phyloP scores from a whole-genome alignment of 208 protist species.

The Porcisia hertigi region DNA sequence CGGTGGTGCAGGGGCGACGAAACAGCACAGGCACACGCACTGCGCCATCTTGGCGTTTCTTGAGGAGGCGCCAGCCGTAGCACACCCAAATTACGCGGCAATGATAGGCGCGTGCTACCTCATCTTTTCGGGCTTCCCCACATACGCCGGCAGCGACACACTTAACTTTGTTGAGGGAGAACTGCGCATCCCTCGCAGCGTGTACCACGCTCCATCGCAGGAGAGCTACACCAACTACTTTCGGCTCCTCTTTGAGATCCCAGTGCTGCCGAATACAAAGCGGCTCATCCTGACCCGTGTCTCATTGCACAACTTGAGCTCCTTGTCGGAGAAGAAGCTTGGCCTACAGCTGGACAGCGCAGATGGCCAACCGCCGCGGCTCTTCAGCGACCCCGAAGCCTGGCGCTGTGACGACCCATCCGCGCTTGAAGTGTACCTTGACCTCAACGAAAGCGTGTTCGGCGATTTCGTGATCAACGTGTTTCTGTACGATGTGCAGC shows the following conservation, averaged over 20 bases:
- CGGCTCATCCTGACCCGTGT: constrained; percentile 49
- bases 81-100: constrained; percentile 70
- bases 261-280: constrained; percentile 62
- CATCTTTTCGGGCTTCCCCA: constrained; percentile 63
- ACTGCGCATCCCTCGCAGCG: constrained; percentile 54
- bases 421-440: constrained; percentile 49
- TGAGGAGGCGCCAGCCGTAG: constrained; percentile 52
- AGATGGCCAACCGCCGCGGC: constrained; percentile 30
- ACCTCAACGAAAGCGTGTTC: constrained; percentile 56
- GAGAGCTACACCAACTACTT: constrained; percentile 86
- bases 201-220: constrained; percentile 64
- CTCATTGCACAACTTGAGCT: constrained; percentile 67
- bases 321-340: constrained; percentile 40
- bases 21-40: constrained; percentile 28
- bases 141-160: constrained; percentile 49
- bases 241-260: constrained; percentile 76
- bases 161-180: constrained; percentile 66
- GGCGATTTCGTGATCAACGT: constrained; percentile 74
- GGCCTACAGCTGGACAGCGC: constrained; percentile 54
- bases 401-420: constrained; percentile 41
- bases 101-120: constrained; percentile 81
- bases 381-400: constrained; percentile 63
- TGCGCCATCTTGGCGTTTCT: constrained; percentile 71
- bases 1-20: not conserved
- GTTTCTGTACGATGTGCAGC: constrained; percentile 49